These are phyloP conservation scores for Myxozyma vanderwaltii DNA, from an alignment of 805 yeast genomes.

Conservation along the genomic window DNA sequence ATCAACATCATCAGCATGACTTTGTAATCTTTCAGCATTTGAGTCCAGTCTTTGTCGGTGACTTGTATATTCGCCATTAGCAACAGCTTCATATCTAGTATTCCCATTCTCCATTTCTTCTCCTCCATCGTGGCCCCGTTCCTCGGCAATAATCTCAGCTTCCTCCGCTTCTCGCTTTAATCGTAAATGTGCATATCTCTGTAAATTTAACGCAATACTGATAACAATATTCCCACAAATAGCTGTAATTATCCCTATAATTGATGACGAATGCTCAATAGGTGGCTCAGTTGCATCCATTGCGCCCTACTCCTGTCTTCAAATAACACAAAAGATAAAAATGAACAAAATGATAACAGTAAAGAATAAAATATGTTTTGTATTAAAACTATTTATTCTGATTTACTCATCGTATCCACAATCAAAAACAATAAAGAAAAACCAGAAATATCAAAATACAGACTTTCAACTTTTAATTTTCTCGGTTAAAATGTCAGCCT, in stretches of 20 bases:
- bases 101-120: background rate
- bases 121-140: background rate
- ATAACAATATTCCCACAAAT: conserved; percentile 46
- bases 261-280: conserved; percentile 24
- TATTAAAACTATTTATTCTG: too few species aligned
- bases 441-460: too few species aligned
- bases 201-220: conserved; percentile 47
- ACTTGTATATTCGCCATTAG: background rate
- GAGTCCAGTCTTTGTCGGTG: background rate
- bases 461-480: too few species aligned
- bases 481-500: background rate
- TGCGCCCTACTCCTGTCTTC: background rate
- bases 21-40: background rate
- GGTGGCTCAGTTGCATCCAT: conserved; percentile 11
- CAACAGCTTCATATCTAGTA: conserved; percentile 15
- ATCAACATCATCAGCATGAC: background rate
- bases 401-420: too few species aligned
- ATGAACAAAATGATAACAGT: too few species aligned
- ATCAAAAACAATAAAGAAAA: too few species aligned
- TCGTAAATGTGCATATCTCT: conserved; percentile 46
- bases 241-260: conserved; percentile 44
- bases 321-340: too few species aligned
- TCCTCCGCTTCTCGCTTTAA: conserved; percentile 34
- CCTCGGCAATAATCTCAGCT: background rate
- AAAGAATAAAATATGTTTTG: too few species aligned